These are phyloP conservation scores for Talaromyces rugulosus DNA, from an alignment of 2,329 filamentous ascomycete genomes.

Conservation along the genomic window DNA sequence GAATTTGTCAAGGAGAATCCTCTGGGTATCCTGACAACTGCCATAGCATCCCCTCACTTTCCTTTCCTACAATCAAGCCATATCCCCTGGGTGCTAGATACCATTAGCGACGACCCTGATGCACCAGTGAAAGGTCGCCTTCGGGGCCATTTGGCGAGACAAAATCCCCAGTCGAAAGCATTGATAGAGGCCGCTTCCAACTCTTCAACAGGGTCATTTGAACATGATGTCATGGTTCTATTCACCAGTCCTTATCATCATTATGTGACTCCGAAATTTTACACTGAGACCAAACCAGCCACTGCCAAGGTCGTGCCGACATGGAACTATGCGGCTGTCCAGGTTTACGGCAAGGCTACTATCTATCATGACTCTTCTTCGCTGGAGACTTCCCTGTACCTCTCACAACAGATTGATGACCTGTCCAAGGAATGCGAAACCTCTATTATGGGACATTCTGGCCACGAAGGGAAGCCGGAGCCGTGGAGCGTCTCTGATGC, in stretches of 20 bases:
- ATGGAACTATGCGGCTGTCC: constrained; percentile 65
- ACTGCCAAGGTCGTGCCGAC: constrained; percentile 66
- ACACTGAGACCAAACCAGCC: constrained; percentile 59
- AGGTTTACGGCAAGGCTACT: constrained; percentile 57
- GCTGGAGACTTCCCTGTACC: constrained; percentile 43
- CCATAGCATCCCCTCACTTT: constrained; percentile 17
- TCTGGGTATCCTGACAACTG: constrained; percentile 59
- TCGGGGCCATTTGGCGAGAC: constrained; percentile 59
- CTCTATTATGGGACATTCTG: constrained; percentile 52
- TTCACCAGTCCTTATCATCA: constrained; percentile 57
- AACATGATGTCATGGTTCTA: constrained; percentile 52
- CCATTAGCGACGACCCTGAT: constrained; percentile 14
- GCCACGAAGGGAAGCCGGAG: constrained; percentile 24
- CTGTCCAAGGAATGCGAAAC: constrained; percentile 49
- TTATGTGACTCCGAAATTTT: constrained; percentile 67
- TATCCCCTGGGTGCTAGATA: constrained; percentile 57
- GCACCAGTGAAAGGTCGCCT: constrained; percentile 27
- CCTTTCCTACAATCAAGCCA: constrained; percentile 57
- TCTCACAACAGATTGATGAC: constrained; percentile 51
- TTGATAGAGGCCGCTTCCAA: constrained; percentile 45
- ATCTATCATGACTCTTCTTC: constrained; percentile 51
- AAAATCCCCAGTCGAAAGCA: constrained; percentile 61
- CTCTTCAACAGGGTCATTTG: constrained; percentile 7
- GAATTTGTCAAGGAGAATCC: constrained; percentile 58
- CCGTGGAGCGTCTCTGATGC: constrained; percentile 59